Evolutionary conservation across 2,329 filamentous ascomycete species (phyloP).

Genomic region (Aurifilum marmelostoma): DNA sequence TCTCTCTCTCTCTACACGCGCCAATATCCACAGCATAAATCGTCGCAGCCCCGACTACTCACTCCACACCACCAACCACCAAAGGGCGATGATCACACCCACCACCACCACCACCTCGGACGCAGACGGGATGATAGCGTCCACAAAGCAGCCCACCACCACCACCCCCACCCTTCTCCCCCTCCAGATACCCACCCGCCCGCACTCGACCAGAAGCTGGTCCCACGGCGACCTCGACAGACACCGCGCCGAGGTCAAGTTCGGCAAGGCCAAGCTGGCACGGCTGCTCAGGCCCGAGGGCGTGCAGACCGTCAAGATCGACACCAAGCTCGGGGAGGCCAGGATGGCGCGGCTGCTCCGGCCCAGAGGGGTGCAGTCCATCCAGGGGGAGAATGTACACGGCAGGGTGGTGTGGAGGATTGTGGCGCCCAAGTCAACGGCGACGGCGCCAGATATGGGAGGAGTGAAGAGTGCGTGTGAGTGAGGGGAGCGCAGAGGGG

Average conservation of each 20-base stretch:
- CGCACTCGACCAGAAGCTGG: neutral
- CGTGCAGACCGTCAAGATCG: constrained; percentile 7
- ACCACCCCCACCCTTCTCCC: too few species aligned
- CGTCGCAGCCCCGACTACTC: neutral
- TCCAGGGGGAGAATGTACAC: neutral
- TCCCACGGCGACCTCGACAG: constrained; percentile 10
- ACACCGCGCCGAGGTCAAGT: constrained; percentile 13
- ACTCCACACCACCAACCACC: neutral
- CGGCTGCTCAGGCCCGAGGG: neutral
- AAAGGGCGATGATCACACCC: neutral
- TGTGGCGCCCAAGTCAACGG: neutral
- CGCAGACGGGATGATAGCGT: neutral
- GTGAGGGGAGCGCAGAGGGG: neutral
- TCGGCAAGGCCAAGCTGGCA: constrained; percentile 8
- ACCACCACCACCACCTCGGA: neutral
- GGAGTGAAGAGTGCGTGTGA: neutral
- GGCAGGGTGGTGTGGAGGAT: constrained; percentile 13
- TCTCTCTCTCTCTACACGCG: too few species aligned
- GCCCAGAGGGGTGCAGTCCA: neutral
- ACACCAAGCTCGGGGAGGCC: constrained; percentile 11
- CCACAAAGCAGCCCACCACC: neutral
- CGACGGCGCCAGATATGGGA: neutral
- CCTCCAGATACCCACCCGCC: neutral
- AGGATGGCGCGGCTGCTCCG: constrained; percentile 11
- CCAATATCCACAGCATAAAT: neutral